These are phyloP conservation scores for Boechera stricta DNA, from an alignment of 345 rosid species.

Conservation along the genomic window DNA sequence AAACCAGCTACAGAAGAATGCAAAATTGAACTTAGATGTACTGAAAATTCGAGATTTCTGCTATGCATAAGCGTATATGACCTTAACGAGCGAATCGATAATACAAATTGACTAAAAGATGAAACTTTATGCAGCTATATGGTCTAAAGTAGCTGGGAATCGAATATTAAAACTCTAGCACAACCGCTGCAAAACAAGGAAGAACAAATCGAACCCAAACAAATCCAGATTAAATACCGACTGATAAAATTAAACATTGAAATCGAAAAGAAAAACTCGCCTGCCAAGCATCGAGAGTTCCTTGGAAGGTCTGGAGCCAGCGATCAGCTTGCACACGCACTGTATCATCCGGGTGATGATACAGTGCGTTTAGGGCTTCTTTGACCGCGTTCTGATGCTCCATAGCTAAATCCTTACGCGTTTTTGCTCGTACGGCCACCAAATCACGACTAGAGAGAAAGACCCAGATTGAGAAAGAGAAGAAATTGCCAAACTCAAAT, in stretches of 20 bases:
- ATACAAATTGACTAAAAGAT: slow-evolving; percentile 7
- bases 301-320: slow-evolving; percentile 92
- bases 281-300: slow-evolving; percentile 99
- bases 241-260: not conserved
- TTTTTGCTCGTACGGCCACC: slow-evolving; percentile 25
- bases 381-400: slow-evolving; percentile 92
- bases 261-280: slow-evolving; percentile 37
- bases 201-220: slow-evolving; percentile 24
- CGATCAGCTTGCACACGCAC: slow-evolving; percentile 91
- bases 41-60: slow-evolving; percentile 19
- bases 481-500: slow-evolving; percentile 30
- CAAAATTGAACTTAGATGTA: not conserved
- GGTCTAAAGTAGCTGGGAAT: slow-evolving; percentile 24
- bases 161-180: not conserved
- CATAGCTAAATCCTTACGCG: slow-evolving; percentile 44
- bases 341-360: slow-evolving; percentile 93
- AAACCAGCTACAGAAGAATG: slow-evolving; percentile 1
- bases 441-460: slow-evolving; percentile 24
- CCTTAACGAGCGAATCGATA: slow-evolving; percentile 1
- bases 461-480: slow-evolving; percentile 26
- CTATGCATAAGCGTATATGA: not conserved
- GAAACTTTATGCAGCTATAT: slow-evolving; percentile 3
- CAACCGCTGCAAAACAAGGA: slow-evolving; percentile 16
- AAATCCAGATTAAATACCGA: slow-evolving; percentile 11
- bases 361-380: slow-evolving; percentile 96